These are phyloP conservation scores for Nothomitra cinnamomea DNA, from an alignment of 2,329 filamentous ascomycete species.

Conservation along the genomic window DNA sequence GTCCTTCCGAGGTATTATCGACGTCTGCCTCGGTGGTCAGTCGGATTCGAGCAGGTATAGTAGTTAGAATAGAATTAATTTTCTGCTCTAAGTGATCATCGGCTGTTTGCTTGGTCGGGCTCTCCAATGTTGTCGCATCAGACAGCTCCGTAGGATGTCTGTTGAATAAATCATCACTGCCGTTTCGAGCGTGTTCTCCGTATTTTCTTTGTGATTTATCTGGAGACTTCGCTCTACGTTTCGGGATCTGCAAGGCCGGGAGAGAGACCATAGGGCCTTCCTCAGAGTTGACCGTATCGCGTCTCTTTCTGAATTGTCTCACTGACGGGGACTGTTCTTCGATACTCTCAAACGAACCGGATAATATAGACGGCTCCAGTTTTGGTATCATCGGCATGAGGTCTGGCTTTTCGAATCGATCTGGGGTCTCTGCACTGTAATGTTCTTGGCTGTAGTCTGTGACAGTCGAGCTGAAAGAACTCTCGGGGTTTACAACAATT, in stretches of 20 bases:
- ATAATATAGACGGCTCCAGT: not conserved
- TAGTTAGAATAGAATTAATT: slow-evolving; percentile 61
- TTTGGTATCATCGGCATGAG: not conserved
- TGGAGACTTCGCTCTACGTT: not conserved
- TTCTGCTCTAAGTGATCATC: slow-evolving; percentile 62
- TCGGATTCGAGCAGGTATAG: slow-evolving; percentile 63
- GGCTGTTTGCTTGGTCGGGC: not conserved
- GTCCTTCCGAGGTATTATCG: slow-evolving; percentile 8
- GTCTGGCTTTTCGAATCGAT: not conserved
- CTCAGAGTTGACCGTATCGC: not conserved
- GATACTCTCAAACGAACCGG: not conserved
- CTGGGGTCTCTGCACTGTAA: not conserved
- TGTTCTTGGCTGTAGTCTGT: not conserved
- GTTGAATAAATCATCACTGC: not conserved
- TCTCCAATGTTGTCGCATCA: slow-evolving; percentile 20
- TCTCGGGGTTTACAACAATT: no score
- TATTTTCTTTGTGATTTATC: not conserved
- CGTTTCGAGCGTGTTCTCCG: not conserved
- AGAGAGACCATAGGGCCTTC: not conserved
- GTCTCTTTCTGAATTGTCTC: not conserved
- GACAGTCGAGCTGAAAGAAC: no score
- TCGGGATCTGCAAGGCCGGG: not conserved
- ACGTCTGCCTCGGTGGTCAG: slow-evolving; percentile 41
- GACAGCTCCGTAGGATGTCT: slow-evolving; percentile 4
- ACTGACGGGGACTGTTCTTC: slow-evolving; percentile 2